A percentile compares a stretch with the other conserved stretches of the same genome.
phyloP scores from a whole-genome alignment of 129 eudicot genomes.

The Lonicera japonica region DNA sequence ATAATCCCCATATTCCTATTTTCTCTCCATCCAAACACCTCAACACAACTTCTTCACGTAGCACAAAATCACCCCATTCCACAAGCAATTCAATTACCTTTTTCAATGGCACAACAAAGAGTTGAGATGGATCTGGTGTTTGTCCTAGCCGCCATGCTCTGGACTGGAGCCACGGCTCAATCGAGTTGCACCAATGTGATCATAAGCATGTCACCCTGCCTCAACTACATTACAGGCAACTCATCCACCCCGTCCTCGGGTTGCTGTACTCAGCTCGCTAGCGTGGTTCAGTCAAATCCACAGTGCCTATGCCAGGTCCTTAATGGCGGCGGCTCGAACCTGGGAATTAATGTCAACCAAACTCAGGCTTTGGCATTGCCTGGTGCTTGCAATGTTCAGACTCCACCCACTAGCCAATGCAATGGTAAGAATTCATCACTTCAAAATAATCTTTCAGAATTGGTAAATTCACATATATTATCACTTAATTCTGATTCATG shows the following conservation, averaged over 20 bases:
- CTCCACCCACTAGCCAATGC: constrained; percentile 28
- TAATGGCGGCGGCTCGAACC: constrained; percentile 19
- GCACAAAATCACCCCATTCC: not conserved
- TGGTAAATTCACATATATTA: not conserved
- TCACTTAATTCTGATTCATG: no score
- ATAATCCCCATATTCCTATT: not conserved
- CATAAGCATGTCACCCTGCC: constrained; percentile 40
- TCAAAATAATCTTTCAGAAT: not conserved
- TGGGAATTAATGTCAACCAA: constrained; percentile 32
- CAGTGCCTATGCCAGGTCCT: constrained; percentile 42
- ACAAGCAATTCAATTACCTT: not conserved
- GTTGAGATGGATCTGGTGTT: not conserved
- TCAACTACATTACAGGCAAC: constrained; percentile 27
- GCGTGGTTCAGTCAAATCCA: constrained; percentile 28
- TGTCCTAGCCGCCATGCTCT: not conserved
- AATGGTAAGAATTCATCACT: constrained; percentile 28
- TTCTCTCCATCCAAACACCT: not conserved
- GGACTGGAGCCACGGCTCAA: not conserved
- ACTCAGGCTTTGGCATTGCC: constrained; percentile 33
- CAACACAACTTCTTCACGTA: not conserved
- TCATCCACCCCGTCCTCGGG: constrained; percentile 25
- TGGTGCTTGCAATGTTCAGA: constrained; percentile 31
- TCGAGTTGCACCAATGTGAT: constrained; percentile 27
- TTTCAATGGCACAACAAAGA: not conserved
- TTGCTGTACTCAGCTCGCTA: constrained; percentile 45